Evolutionary conservation across 2,329 filamentous ascomycete species (phyloP), one percentile per base, ranked within the genome.

Genomic region (Aspergillus felis): DNA sequence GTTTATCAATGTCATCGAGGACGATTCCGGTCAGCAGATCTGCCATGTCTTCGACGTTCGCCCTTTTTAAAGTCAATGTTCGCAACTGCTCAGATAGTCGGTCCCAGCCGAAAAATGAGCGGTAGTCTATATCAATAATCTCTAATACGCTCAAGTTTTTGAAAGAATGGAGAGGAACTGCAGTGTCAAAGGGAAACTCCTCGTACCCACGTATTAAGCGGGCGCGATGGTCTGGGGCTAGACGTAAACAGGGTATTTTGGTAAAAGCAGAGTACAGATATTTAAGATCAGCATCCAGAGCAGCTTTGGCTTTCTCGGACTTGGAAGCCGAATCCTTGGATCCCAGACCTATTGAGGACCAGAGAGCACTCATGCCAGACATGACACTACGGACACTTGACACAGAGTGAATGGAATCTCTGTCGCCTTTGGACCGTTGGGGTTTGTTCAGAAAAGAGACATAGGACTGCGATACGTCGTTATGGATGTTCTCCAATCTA

Each of bases 211-310:
- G 85, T 65, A 99, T 97, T 60, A 97, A 80, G 54, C 89, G 87
- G 51, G 93, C 92, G 64, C 91, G 90, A 80, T 92, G 92, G 74
- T 99, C 94, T n/a, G 92, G 92, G 28, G 92, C 87, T 55, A 99
- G 81, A 62, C 89, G 87, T 61, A 99, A 80, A 70, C 91, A 96
- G 0, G 94, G 94, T 47, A 99, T 96, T 78, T 97, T 99, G 69
- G 94, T 99, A 72, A 97, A 99, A 57, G 94, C 91, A 46, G 94
- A 97, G 78, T 97, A 99, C 35, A 99, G 82, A 73, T 99, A 97
- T 74, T 93, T 97, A 65, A 97, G 79, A 72, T 99, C 94, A 57
- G 89, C 86, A 71, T 94, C 87, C 56, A 94, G 77, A 48, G 91
- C 89, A 57, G 88, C 88, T 75, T 95, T 96, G 73, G 94, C 91